These are phyloP conservation scores for Laetiporus sulphureus DNA, from an alignment of 1,284 basidiomycete genomes.

Conservation along the genomic window DNA sequence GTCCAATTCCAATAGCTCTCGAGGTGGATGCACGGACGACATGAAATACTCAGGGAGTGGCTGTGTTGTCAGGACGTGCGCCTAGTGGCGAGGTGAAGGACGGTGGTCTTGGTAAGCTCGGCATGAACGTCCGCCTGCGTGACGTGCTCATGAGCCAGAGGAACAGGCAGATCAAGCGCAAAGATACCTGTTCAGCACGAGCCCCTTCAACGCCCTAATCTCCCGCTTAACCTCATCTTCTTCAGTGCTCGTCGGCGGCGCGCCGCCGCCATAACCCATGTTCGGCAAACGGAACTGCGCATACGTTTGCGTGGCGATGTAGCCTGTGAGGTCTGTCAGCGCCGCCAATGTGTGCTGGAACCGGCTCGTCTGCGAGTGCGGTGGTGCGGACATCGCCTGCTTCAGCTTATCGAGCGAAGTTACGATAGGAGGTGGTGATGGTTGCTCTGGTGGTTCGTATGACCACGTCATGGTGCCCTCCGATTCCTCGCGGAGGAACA, in stretches of 20 bases:
- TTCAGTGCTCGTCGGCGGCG: conserved; percentile 29
- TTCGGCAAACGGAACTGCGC: conserved; percentile 28
- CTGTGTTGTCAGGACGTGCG: too few species aligned
- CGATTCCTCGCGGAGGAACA: conserved; percentile 34
- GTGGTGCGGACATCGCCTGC: conserved; percentile 33
- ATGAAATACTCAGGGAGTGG: too few species aligned
- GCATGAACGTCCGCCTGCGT: too few species aligned
- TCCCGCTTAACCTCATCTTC: conserved; percentile 61
- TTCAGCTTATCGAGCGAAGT: conserved; percentile 41
- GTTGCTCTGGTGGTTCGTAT: conserved; percentile 37
- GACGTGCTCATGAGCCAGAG: too few species aligned
- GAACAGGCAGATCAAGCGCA: too few species aligned
- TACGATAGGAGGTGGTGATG: conserved; percentile 37
- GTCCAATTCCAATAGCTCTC: too few species aligned
- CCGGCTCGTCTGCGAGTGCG: conserved; percentile 14
- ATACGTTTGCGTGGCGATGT: conserved; percentile 59
- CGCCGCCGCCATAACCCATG: conserved; percentile 10
- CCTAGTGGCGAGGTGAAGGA: too few species aligned
- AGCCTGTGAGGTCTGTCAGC: conserved; percentile 59
- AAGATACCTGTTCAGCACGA: conserved; percentile 60
- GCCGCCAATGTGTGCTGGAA: conserved; percentile 51
- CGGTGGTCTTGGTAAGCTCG: too few species aligned
- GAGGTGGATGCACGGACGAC: too few species aligned
- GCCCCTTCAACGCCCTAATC: conserved; percentile 59
- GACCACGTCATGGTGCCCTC: conserved; percentile 40